A percentile compares a stretch with the other conserved stretches of the same genome.
These are phyloP conservation scores for Geotrichum candidum DNA, from an alignment of 1,139 yeast species.

Conservation along the genomic window DNA sequence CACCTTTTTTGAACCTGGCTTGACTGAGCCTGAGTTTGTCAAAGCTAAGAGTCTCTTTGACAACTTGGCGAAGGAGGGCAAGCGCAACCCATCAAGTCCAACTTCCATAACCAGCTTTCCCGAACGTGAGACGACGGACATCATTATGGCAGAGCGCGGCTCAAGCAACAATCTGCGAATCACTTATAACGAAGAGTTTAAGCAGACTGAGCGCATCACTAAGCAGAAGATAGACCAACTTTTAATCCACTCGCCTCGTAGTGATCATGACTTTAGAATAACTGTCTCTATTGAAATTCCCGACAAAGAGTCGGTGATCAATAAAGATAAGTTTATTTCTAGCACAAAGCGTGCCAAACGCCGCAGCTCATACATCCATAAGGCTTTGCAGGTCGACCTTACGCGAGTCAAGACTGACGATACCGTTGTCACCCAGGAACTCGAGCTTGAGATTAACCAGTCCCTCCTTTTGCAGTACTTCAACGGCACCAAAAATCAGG, in stretches of 20 bases:
- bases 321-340: slow-evolving; percentile 18
- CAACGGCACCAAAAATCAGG: slow-evolving; percentile 34
- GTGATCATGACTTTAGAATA: slow-evolving; percentile 68
- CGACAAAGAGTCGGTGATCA: slow-evolving; percentile 17
- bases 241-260: slow-evolving; percentile 67
- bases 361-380: slow-evolving; percentile 35
- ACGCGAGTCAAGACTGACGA: slow-evolving; percentile 31
- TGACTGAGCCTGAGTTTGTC: slow-evolving; percentile 61
- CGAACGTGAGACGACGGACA: slow-evolving; percentile 20
- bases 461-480: slow-evolving; percentile 57
- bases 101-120: slow-evolving; percentile 11
- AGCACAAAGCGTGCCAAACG: slow-evolving; percentile 49
- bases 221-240: slow-evolving; percentile 69
- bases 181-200: slow-evolving; percentile 28
- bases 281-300: slow-evolving; percentile 76
- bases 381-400: slow-evolving; percentile 33
- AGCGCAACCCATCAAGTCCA: slow-evolving; percentile 8
- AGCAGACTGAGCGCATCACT: slow-evolving; percentile 56
- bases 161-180: slow-evolving; percentile 38
- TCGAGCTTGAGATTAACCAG: slow-evolving; percentile 61
- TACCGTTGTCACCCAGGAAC: slow-evolving; percentile 27
- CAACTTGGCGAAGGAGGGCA: slow-evolving; percentile 30
- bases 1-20: slow-evolving; percentile 62
- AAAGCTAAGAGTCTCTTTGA: slow-evolving; percentile 54
- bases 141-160: slow-evolving; percentile 20